Evolutionary conservation across 768 basidiomycete species (phyloP), one percentile per base, ranked within the genome.

Genomic region (Tricholomella constricta): DNA sequence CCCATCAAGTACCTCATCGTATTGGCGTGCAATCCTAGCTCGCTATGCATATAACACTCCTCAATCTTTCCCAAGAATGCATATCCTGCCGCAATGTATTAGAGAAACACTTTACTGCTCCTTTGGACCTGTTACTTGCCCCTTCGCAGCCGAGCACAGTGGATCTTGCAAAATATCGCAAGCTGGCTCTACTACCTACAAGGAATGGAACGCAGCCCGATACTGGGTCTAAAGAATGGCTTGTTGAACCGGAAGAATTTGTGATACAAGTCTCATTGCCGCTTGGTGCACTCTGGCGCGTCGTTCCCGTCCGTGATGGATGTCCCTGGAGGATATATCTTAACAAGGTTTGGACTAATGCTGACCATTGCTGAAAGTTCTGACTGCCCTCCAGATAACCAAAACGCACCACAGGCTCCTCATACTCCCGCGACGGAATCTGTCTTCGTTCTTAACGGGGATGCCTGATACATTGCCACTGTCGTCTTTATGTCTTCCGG

Each of bases 401-500:
- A 69, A 69, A 48, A 73, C 69, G 41, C 73, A 76, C 42, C 70
- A 76, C 49, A 71, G 69, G 50, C 57, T 93, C 14, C 59, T 84
- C 4, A 73, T 92, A 19, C 65, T 93, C 27, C 80, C 82, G n/a
- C 75, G 71, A 38, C 76, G 91, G 51, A 72, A 83, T 49, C 64
- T 84, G 47, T 72, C 79, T 5, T 78, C 81, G 2, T 94, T 77
- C 55, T 55, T 80, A 44, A 72, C 78, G 10, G 72, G 80, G 27
- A 72, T 96, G 42, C 86, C 91, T 2, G 86, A 94, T 66, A 63
- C 71, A 2, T 70, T 81, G 0, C 78, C 86, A 6, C 70, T 96
- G 25, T 91, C 89, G 8, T 86, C 86, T 19, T 63, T 94, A n/a
- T 69, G 83, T 53, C 77, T 96, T 29, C 92, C 93, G 49, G 94